Evolutionary conservation across 176 grass and related monocot genomes (phyloP).

Genomic region (Triticum aestivum): IWGSC_CS_RefSeq_v2.1 NC_057806.1:660776713-660777212

Average conservation of each 20-base stretch:
- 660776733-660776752: slow-evolving; percentile 31
- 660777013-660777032: not conserved
- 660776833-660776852: slow-evolving; percentile 13
- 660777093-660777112: not conserved
- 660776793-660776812: slow-evolving; percentile 7
- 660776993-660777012: not conserved
- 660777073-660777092: not conserved
- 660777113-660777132: slow-evolving; percentile 1
- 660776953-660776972: not conserved
- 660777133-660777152: not conserved
- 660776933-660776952: slow-evolving; percentile 22
- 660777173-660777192: not conserved
- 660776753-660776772: slow-evolving; percentile 38
- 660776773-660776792: slow-evolving; percentile 32
- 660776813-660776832: not conserved
- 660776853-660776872: slow-evolving; percentile 43
- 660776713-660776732: slow-evolving; percentile 15
- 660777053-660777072: not conserved
- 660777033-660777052: not conserved
- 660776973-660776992: not conserved
- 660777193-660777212: not conserved
- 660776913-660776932: slow-evolving; percentile 39
- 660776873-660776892: not conserved
- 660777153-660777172: not conserved
- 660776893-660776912: not conserved